Evolutionary conservation across 1,139 yeast species (phyloP), one percentile per base, ranked within the genome.

Genomic region (Sugiyamaella novakii): DNA sequence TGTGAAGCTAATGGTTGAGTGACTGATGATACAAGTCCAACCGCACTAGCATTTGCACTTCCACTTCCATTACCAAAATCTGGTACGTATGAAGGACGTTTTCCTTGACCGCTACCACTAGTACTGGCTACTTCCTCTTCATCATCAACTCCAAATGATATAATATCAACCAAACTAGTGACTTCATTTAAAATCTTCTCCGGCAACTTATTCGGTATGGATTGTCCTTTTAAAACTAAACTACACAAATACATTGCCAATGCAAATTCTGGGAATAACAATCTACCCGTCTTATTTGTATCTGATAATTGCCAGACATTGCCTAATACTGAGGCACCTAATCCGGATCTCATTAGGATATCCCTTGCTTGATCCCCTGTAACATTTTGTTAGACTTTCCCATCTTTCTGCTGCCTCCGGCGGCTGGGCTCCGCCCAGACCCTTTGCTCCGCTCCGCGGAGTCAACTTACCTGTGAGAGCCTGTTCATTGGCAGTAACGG

Each of bases 231-330:
- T 59, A 87, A 74, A 0, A 85, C 85, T 63, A 81, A 69, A 57
- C 87, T 86, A 64, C 96, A 89, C 57, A 92, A 75, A 66, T 88
- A 95, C 75, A 92, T 81, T 14, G 96, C 95, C 59, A 91, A 75
- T 10, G 96, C 96, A 72, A 92, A 92, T 66, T 92, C 98, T 0
- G 98, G 98, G 62, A 91, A 92, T 55, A 92, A 70, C 52, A 92
- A 76, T 41, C 82, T 77, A 1, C 98, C 98, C 3, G 95, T 83
- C 60, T 82, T 84, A 60, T 84, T 86, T 1, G 95, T 84, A 64
- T 92, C 98, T 19, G 96, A 79, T 56, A 92, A 73, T 27, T 86
- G 80, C 98, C 98, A 92, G 52, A 92, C 84, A 57, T 84, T 87
- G 1, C 95, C 95, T 60, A 92, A 74, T 25, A 84, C 79, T 29